Evolutionary conservation across 2,329 filamentous ascomycete species (phyloP).

Genomic region (Cladosporium sp.): DNA sequence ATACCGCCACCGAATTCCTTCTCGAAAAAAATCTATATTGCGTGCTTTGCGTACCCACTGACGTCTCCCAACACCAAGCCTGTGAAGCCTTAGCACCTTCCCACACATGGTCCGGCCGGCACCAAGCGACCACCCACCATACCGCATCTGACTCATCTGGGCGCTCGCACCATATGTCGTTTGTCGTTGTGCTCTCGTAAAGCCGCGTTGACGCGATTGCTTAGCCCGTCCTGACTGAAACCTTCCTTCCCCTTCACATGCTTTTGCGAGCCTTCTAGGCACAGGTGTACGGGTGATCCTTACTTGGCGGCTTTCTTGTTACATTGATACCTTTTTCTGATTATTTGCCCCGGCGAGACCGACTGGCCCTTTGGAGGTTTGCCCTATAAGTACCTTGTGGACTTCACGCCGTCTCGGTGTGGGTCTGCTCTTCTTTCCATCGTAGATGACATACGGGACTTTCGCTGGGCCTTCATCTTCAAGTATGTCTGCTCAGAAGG

Average conservation of each 20-base stretch:
- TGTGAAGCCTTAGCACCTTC: not conserved
- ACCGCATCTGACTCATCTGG: conserved; percentile 15
- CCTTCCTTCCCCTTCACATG: not conserved
- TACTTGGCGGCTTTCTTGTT: not conserved
- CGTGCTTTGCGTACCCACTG: conserved; percentile 14
- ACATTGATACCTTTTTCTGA: not conserved
- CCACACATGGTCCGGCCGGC: conserved; percentile 1
- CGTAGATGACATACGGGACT: conserved; percentile 14
- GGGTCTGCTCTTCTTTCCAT: not conserved
- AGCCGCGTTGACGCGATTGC: conserved; percentile 10
- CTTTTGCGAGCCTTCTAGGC: not conserved
- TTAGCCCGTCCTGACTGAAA: conserved; percentile 9
- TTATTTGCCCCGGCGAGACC: not conserved
- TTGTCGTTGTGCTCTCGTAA: not conserved
- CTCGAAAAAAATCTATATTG: conserved; percentile 1
- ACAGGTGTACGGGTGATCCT: not conserved
- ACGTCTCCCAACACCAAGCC: conserved; percentile 14
- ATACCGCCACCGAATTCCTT: not conserved
- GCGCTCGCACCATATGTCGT: not conserved
- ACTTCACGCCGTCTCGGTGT: not conserved
- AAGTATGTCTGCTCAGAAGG: conserved; percentile 2
- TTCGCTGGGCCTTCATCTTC: conserved; percentile 11
- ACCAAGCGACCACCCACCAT: conserved; percentile 6
- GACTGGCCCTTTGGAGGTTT: not conserved
- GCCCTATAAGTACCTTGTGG: not conserved